phyloP scores from a whole-genome alignment of 2,329 filamentous ascomycete species.

The Graphiopsis chlorocephala region DNA sequence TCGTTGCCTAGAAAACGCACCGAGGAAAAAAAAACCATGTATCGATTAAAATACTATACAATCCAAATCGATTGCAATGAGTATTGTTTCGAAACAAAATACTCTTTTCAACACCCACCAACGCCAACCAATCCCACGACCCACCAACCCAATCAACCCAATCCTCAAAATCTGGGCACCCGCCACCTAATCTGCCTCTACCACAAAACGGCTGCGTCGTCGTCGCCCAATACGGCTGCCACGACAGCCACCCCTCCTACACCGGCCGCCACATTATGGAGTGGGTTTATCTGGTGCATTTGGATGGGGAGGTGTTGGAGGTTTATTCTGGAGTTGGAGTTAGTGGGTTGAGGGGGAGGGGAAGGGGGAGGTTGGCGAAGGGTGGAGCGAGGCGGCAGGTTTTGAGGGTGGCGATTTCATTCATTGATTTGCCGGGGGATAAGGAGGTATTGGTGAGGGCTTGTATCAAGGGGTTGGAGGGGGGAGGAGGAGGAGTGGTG shows the following conservation, averaged over 20 bases:
- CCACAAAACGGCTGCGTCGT: slow-evolving; percentile 22
- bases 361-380: neutral
- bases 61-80: too few species aligned
- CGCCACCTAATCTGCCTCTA: slow-evolving; percentile 24
- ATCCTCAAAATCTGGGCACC: slow-evolving; percentile 20
- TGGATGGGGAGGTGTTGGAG: slow-evolving; percentile 23
- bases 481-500: too few species aligned
- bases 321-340: slow-evolving; percentile 5
- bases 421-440: neutral
- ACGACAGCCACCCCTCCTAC: slow-evolving; percentile 24
- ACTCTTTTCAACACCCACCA: too few species aligned
- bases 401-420: neutral
- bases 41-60: neutral
- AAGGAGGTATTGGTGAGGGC: neutral
- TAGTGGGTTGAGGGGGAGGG: neutral
- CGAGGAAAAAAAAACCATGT: too few species aligned
- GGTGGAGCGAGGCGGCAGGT: neutral
- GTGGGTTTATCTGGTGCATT: slow-evolving; percentile 30
- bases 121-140: too few species aligned
- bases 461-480: neutral
- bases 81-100: too few species aligned
- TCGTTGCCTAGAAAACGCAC: neutral
- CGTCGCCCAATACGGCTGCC: slow-evolving; percentile 32
- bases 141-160: too few species aligned
- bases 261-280: slow-evolving; percentile 28